Percentiles rank a stretch among this genome's conserved stretches.
Evolutionary conservation across 192 early-diverging fungal genomes (phyloP).

Genomic region (Backusella luteola): DNA sequence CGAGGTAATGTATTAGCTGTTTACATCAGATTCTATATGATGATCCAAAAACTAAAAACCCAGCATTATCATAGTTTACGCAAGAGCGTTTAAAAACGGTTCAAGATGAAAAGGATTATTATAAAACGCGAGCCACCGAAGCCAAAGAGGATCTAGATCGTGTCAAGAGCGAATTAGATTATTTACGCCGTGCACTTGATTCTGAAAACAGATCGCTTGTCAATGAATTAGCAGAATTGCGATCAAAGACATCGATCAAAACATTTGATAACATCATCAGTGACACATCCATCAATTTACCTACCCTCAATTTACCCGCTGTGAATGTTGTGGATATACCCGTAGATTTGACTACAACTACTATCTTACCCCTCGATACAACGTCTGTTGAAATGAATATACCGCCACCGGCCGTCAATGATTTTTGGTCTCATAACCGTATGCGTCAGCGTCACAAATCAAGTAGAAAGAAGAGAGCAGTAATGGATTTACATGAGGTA

Average conservation of each 20-base stretch:
- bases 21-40: no score
- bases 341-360: not conserved
- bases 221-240: conserved; percentile 29
- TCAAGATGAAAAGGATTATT: conserved; percentile 37
- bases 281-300: not conserved
- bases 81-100: conserved; percentile 20
- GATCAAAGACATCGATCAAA: not conserved
- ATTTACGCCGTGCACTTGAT: conserved; percentile 23
- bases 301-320: not conserved
- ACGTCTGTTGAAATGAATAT: conserved; percentile 18
- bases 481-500: conserved; percentile 22
- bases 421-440: conserved; percentile 25
- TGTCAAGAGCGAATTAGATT: conserved; percentile 1
- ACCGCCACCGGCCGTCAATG: conserved; percentile 12
- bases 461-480: conserved; percentile 10
- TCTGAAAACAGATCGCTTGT: conserved; percentile 28
- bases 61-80: not conserved
- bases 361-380: not conserved
- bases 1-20: not conserved
- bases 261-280: not conserved
- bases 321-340: conserved; percentile 9
- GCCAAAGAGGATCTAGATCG: conserved; percentile 30
- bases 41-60: not conserved
- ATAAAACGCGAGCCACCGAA: conserved; percentile 30
- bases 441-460: conserved; percentile 16